These are phyloP conservation scores for Leccinellum rugosiceps DNA, from an alignment of 768 basidiomycete genomes.

Conservation along the genomic window DNA sequence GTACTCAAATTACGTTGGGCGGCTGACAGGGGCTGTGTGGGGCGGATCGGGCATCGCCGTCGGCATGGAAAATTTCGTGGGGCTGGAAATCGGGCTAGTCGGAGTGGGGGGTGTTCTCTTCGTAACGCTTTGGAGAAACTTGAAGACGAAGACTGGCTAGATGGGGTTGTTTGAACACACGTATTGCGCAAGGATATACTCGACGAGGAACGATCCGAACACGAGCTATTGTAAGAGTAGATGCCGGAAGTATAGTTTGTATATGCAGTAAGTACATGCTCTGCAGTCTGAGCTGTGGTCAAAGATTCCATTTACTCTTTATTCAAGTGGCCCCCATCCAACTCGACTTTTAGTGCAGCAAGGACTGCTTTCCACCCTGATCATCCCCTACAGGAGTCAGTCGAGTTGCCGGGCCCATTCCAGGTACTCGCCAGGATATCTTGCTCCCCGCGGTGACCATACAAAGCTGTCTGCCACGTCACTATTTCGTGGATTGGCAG, in stretches of 20 bases:
- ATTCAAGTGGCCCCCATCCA: background rate
- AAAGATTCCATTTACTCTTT: background rate
- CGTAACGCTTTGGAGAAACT: background rate
- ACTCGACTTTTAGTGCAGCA: background rate
- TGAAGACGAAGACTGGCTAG: background rate
- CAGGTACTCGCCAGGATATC: no score
- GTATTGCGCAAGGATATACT: background rate
- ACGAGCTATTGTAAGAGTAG: background rate
- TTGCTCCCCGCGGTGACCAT: no score
- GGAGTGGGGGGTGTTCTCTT: background rate
- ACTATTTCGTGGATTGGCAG: no score
- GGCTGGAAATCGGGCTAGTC: background rate
- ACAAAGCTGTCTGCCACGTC: no score
- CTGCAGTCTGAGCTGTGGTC: background rate
- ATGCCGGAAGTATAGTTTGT: background rate
- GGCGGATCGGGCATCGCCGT: background rate
- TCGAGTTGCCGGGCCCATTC: no score
- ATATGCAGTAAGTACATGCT: background rate
- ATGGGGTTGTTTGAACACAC: background rate
- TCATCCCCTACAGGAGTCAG: no score
- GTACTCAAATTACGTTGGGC: constrained; percentile 21
- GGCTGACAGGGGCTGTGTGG: background rate
- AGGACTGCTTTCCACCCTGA: no score
- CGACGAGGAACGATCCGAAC: background rate
- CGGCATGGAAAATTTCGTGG: background rate